phyloP scores from a whole-genome alignment of 768 basidiomycete species.

The Russula vinacea region DNA sequence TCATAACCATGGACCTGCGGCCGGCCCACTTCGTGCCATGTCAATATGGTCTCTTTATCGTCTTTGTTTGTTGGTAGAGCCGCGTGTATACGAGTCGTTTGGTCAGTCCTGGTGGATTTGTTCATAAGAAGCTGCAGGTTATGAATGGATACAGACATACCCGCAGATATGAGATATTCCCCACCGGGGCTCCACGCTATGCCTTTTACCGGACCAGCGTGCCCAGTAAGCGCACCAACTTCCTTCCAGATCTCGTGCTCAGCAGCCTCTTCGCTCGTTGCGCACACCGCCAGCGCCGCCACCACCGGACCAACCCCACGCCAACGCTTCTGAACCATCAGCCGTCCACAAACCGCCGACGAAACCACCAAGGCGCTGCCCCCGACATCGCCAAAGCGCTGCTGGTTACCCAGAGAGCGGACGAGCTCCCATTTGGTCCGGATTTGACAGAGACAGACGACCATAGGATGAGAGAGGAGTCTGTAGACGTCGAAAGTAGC shows the following conservation, averaged over 20 bases:
- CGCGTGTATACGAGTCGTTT: conserved; percentile 88
- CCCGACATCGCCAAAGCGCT: conserved; percentile 94
- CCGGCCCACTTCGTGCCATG: conserved; percentile 86
- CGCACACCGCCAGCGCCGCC: conserved; percentile 76
- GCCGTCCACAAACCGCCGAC: conserved; percentile 83
- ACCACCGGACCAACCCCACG: conserved; percentile 96
- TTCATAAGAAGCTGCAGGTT: conserved; percentile 4
- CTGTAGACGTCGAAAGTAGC: conserved; percentile 89
- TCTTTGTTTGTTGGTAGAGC: conserved; percentile 38
- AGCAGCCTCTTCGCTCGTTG: conserved; percentile 18
- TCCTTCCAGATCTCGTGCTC: conserved; percentile 64
- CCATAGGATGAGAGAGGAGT: conserved; percentile 96
- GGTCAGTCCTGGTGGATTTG: conserved; percentile 65
- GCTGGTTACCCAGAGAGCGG: conserved; percentile 87
- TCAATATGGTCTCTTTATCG: conserved; percentile 27
- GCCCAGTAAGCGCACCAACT: conserved; percentile 78
- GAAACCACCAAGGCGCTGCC: conserved; percentile 86
- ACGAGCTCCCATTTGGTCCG: conserved; percentile 40
- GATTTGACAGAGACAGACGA: conserved; percentile 59
- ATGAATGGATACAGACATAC: conserved; percentile 43
- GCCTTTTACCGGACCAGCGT: conserved; percentile 73
- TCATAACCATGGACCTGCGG: conserved; percentile 99
- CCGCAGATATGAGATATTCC: conserved; percentile 81
- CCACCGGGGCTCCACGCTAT: conserved; percentile 85
- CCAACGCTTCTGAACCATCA: conserved; percentile 61